Percentiles rank a stretch among this genome's conserved stretches.
Conservation (phyloP, 495 filamentous ascomycete species). For the Aspergillus bertholletiae region DNA sequence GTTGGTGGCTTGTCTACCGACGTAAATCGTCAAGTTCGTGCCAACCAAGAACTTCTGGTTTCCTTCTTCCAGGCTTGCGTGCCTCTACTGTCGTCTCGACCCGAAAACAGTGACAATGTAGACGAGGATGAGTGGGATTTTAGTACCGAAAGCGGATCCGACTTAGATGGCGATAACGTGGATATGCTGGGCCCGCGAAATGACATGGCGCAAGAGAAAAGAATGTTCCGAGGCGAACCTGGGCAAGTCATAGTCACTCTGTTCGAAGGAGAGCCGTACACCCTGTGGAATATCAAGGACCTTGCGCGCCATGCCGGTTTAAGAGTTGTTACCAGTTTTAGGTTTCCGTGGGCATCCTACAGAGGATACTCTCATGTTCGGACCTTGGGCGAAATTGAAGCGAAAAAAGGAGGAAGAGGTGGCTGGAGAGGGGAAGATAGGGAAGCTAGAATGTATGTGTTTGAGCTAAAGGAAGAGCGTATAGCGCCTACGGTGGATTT, state of each 20-base stretch:
- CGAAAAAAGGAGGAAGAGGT: slow-evolving; percentile 47
- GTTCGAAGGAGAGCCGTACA: slow-evolving; percentile 92
- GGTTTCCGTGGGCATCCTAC: slow-evolving; percentile 70
- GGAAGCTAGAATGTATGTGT: slow-evolving; percentile 72
- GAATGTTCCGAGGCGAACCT: slow-evolving; percentile 23
- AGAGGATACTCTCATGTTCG: slow-evolving; percentile 84
- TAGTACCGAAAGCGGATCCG: slow-evolving; percentile 12
- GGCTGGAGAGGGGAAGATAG: slow-evolving; percentile 81
- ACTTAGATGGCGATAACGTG: slow-evolving; percentile 8
- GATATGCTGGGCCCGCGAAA: slow-evolving; percentile 5
- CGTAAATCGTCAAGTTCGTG: slow-evolving; percentile 87
- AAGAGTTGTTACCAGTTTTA: slow-evolving; percentile 70
- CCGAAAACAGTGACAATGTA: slow-evolving; percentile 24
- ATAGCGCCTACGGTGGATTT: not conserved
- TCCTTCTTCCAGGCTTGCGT: slow-evolving; percentile 68
- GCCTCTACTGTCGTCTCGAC: slow-evolving; percentile 42
- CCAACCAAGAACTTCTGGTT: slow-evolving; percentile 87
- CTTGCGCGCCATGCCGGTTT: slow-evolving; percentile 77
- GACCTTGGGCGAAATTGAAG: slow-evolving; percentile 76
- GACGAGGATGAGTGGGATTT: slow-evolving; percentile 16
- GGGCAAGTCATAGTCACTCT: slow-evolving; percentile 80
- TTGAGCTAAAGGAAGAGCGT: slow-evolving; percentile 58
- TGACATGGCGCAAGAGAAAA: slow-evolving; percentile 7
- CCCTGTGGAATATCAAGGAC: slow-evolving; percentile 89
- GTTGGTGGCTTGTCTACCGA: slow-evolving; percentile 88